phyloP scores from a whole-genome alignment of 805 yeast genomes.

The Hyphopichia homilentoma region DNA sequence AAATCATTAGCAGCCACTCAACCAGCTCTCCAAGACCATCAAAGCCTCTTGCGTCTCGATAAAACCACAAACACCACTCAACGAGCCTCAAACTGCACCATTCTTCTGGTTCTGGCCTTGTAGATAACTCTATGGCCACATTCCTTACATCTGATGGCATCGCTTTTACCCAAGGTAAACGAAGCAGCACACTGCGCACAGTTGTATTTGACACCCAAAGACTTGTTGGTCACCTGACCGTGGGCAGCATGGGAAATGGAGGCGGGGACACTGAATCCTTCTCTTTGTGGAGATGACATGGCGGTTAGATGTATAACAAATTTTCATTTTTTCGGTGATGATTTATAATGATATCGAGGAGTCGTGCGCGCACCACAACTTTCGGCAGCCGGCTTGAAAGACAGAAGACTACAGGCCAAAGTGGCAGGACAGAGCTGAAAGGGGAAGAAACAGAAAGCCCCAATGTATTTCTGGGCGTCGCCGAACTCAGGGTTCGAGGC shows the following conservation, averaged over 20 bases:
- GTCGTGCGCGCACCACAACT: no score
- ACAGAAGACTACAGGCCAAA: no score
- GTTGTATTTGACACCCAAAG: conserved; percentile 85
- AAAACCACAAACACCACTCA: no score
- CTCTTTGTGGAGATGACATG: conserved; percentile 60
- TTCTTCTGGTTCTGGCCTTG: conserved; percentile 96
- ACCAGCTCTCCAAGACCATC: no score
- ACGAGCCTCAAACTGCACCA: conserved; percentile 60
- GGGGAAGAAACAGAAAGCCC: no score
- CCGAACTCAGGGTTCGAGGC: no score
- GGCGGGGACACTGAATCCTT: conserved; percentile 83
- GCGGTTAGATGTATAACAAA: conserved; percentile 3
- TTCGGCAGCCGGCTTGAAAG: not conserved
- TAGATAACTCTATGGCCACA: conserved; percentile 98
- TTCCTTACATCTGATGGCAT: conserved; percentile 96
- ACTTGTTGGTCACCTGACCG: conserved; percentile 61
- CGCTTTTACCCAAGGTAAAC: conserved; percentile 83
- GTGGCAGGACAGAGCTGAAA: no score
- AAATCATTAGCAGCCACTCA: no score
- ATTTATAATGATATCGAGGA: no score
- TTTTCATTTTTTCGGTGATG: not conserved
- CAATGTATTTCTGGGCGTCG: no score
- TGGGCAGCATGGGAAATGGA: conserved; percentile 75
- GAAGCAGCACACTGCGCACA: conserved; percentile 96
- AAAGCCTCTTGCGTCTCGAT: no score